phyloP scores from a whole-genome alignment of 2,329 filamentous ascomycete genomes.

The Botrytis aclada region DNA sequence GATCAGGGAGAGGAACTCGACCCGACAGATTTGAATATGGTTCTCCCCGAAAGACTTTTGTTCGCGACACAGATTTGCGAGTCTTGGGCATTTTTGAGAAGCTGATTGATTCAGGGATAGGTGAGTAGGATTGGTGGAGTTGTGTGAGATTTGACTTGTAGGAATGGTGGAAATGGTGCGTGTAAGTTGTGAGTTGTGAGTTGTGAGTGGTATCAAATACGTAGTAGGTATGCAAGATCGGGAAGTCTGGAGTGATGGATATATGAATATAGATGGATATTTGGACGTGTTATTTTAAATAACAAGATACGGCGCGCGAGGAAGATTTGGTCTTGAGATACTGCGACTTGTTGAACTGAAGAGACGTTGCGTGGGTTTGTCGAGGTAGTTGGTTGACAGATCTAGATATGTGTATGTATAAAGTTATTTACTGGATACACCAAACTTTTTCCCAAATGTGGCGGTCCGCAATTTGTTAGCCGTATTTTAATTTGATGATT shows the following conservation, averaged over 20 bases:
- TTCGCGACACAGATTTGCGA: background rate
- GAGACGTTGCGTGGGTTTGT: background rate
- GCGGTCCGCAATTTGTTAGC: background rate
- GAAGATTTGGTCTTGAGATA: background rate
- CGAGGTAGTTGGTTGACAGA: background rate
- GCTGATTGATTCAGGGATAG: accelerated
- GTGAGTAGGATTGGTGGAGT: background rate
- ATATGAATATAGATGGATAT: background rate
- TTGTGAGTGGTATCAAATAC: background rate
- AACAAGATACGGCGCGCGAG: background rate
- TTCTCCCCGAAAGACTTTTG: background rate
- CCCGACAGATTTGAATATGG: background rate
- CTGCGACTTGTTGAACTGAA: background rate
- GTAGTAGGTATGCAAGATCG: background rate
- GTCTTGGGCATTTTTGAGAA: background rate
- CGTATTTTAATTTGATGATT: background rate
- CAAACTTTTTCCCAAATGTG: too few species aligned
- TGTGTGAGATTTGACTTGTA: background rate
- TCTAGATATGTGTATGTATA: too few species aligned
- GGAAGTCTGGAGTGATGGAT: background rate
- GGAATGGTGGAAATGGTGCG: background rate
- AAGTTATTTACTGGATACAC: background rate
- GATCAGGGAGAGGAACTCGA: background rate
- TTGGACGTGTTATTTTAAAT: background rate
- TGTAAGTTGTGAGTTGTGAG: background rate